Conservation (phyloP, 2,329 filamentous ascomycete species). For the Paraphaeosphaeria minitans region DNA sequence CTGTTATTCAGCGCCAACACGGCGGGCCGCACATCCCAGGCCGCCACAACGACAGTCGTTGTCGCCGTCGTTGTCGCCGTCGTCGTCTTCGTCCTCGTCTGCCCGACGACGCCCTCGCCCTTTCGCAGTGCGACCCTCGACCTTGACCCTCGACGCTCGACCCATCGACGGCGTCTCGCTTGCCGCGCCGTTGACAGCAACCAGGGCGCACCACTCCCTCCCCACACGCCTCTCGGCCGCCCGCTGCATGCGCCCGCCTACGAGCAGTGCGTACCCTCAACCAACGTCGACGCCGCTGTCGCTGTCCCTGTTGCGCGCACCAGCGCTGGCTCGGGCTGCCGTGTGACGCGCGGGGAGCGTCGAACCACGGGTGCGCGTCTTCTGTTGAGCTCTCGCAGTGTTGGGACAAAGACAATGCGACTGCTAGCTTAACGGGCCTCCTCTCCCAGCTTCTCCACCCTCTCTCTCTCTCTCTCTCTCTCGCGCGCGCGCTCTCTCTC, state of each 20-base stretch:
- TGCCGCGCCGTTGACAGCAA: neutral
- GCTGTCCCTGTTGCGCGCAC: neutral
- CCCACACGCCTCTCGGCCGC: neutral
- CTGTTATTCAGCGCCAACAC: too few species aligned
- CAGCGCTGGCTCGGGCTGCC: neutral
- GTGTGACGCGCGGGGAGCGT: neutral
- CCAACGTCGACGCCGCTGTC: neutral
- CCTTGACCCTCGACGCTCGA: neutral
- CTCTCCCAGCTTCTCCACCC: neutral
- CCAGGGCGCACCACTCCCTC: neutral
- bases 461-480: too few species aligned
- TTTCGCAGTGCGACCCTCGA: neutral
- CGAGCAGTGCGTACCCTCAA: neutral
- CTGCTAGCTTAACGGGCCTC: neutral
- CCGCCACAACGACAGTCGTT: too few species aligned
- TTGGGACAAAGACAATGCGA: slow-evolving; percentile 13
- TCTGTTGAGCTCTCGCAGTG: neutral
- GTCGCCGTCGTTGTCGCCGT: too few species aligned
- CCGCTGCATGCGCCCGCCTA: neutral
- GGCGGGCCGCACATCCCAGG: too few species aligned
- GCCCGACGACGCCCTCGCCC: neutral
- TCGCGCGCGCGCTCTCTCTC: neutral
- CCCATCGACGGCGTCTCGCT: neutral
- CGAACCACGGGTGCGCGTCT: neutral
- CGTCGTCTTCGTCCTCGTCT: neutral